Evolutionary conservation across 164 flowering plant species (phyloP).

Genomic region (Buxus sempervirens): DNA sequence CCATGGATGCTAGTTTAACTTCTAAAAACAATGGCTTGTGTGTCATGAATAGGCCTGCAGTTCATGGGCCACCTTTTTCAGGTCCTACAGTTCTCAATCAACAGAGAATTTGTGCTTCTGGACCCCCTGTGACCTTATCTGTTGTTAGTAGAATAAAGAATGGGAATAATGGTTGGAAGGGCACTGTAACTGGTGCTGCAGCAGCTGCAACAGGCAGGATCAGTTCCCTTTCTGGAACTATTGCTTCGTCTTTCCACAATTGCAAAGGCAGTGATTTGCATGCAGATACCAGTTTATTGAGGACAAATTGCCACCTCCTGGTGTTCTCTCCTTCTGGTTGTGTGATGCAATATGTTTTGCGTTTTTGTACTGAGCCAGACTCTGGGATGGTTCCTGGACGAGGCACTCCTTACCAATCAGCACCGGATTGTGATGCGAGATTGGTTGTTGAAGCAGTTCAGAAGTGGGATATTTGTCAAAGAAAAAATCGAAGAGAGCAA

Average conservation of each 20-base stretch:
- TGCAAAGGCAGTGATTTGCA: conserved; percentile 35
- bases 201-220: conserved; percentile 72
- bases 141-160: conserved; percentile 68
- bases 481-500: conserved; percentile 46
- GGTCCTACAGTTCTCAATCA: conserved; percentile 31
- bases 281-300: conserved; percentile 22
- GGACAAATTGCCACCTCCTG: conserved; percentile 48
- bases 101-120: conserved; percentile 35
- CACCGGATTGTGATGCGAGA: conserved; percentile 43
- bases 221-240: conserved; percentile 49
- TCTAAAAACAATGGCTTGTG: conserved; percentile 24
- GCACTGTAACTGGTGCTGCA: conserved; percentile 66
- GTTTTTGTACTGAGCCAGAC: conserved; percentile 31
- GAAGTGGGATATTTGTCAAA: conserved; percentile 79
- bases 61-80: conserved; percentile 33
- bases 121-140: conserved; percentile 62
- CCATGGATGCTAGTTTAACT: conserved; percentile 23
- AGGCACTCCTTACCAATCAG: conserved; percentile 29
- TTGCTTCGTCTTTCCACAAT: conserved; percentile 63
- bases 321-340: conserved; percentile 74
- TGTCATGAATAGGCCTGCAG: conserved; percentile 21
- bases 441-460: conserved; percentile 62
- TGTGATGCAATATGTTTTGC: conserved; percentile 62
- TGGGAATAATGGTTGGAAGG: conserved; percentile 71
- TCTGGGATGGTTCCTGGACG: conserved; percentile 26